Base-by-base conservation (phyloP, 306 rosid genomes). In the Lotus japonicus region DNA sequence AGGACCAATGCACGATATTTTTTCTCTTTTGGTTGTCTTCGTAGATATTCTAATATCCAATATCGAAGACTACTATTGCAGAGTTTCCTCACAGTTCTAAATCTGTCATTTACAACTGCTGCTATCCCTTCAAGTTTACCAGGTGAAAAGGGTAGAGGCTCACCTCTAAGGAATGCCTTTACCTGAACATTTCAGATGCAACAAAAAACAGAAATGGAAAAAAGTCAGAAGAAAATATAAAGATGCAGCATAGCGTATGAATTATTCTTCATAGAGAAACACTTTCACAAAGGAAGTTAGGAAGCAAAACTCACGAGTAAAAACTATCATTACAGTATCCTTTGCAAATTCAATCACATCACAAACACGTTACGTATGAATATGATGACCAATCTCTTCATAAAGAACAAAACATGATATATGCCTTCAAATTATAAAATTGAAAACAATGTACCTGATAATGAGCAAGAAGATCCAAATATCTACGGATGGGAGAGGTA, bases 401-500 rank as follows among this genome's bases (percentile, higher is more conserved):
- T 52, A 33, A 52, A 62, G 49, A 42, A 9, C 26, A 23, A 63
- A 70, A 38, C 36, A 55, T 6, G 39, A 38, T 64, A 64, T 36
- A 70, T 21, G 52, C n/a, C 39, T 38, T 72, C 15, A 3, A 33
- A 51, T 15, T 70, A 58, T 38, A 73, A 64, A 70, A 46, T 28
- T 4, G 11, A 66, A 73, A 36, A 67, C 16, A 61, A 56, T 63
- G 46, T 43, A 84, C 99, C 89, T 95, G 99, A 84, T 90, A 91
- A 82, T 90, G 99, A 59, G 99, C 92, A 63, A 91, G 89, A 74
- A 95, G 91, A 83, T 95, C 97, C 85, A 90, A 45, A 87, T 95
- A 95, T 85, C 99, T 84, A 15, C 99, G 89, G 73, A 94, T 95
- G 71, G 99, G 99, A 78, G 99, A 95, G 56, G 99, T 95, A 82